Evolutionary conservation across 2,329 filamentous ascomycete genomes (phyloP), one percentile per base, ranked within the genome.

Genomic region (Penicillium sp.): DNA sequence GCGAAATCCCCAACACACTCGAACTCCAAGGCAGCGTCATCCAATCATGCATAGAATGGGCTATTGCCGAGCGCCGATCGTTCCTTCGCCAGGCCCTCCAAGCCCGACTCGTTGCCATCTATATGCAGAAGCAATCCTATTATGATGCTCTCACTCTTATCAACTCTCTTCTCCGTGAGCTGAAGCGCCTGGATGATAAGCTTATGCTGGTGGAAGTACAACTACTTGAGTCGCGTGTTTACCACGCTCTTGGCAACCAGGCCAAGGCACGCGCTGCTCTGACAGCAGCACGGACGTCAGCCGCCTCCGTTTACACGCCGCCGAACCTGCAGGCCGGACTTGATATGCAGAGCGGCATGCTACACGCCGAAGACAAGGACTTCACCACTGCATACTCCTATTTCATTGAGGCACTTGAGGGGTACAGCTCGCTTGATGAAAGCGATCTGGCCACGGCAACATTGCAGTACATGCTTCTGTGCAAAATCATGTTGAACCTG

Each of bases 11-110:
- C 70, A 89, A 97, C 78, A 94, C 91, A 68, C 89, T 89, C 81
- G 94, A 99, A 75, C 90, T 88, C 73, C 94, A 99, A 80, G 92
- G 96, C 75, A 81, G 87, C 75, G 91, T 97, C 69, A 99, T 94
- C 71, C 96, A 96, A 79, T 96, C 94, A 78, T 97, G 92, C 81
- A 99, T 99, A 86, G 93, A 97, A 80, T 99, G 94, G 94, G 94
- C 94, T 48, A 91, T 93, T 53, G 90, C 91, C 51, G 92, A 97
- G 81, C 90, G 92, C 68, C 89, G 94, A 72, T 91, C 91, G 59
- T 99, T 99, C 83, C 86, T 99, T 68, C 92, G 94, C 66, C 94
- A 99, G 81, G 96, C 96, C 77, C 91, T 99, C 72, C 92, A 99
- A 82, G 96, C 93, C 57, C 90, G 94, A 62, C 88, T 99, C 57